These are phyloP conservation scores for Olyra latifolia DNA, from an alignment of 176 grass and related monocot species.

Conservation along the genomic window DNA sequence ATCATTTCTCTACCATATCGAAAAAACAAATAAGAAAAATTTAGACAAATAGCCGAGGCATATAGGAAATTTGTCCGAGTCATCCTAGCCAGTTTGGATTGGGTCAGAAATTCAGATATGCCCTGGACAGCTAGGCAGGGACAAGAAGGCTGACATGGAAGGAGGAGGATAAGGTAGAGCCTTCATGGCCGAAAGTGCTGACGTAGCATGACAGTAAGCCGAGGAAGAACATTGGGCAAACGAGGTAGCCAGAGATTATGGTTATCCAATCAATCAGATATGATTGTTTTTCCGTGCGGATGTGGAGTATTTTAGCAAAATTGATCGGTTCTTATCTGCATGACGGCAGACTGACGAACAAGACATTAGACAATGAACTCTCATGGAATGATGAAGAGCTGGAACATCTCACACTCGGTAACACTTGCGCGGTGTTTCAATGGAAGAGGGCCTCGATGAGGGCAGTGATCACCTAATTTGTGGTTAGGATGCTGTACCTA, in stretches of 20 bases:
- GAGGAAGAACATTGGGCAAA: neutral
- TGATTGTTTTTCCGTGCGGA: neutral
- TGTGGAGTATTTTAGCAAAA: neutral
- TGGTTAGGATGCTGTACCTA: no score
- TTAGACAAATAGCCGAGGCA: no score
- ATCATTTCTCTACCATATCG: neutral
- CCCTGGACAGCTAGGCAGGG: no score
- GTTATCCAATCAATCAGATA: neutral
- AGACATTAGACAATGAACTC: no score
- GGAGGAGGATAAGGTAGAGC: neutral
- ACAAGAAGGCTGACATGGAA: neutral
- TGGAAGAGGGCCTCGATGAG: no score
- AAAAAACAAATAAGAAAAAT: neutral
- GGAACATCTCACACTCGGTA: no score
- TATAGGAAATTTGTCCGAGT: no score
- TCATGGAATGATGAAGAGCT: no score
- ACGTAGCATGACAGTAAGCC: neutral
- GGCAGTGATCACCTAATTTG: no score
- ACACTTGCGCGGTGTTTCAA: no score
- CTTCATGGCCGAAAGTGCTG: neutral
- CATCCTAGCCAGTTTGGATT: no score
- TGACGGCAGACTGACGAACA: neutral
- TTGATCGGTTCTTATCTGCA: neutral
- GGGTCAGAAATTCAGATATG: neutral
- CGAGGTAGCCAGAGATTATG: neutral